Conservation (phyloP, 257 asterid species). For the Solanum pennellii region DNA sequence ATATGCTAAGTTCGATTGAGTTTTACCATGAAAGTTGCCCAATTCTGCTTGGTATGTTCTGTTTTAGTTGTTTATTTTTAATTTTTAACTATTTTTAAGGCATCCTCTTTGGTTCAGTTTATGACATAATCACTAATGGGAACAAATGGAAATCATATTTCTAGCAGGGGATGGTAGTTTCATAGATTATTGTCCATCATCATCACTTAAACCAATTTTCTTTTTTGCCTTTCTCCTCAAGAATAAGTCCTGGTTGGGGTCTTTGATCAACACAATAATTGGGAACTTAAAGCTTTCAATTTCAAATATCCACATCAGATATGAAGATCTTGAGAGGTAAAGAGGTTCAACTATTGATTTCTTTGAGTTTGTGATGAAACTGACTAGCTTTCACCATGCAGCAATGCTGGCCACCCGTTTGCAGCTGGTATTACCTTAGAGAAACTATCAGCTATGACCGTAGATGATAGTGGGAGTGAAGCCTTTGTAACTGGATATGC, state of each 20-base stretch:
- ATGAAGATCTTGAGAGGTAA: conserved; percentile 96
- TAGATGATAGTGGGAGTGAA: conserved; percentile 84
- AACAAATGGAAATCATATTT: neutral
- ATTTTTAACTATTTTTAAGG: neutral
- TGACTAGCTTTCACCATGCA: conserved; percentile 19
- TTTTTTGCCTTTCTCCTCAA: conserved; percentile 20
- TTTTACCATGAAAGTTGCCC: neutral
- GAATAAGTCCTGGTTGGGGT: conserved; percentile 96
- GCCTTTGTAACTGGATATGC: conserved; percentile 86
- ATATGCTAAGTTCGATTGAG: neutral
- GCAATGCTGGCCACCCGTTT: conserved; percentile 92
- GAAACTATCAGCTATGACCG: conserved; percentile 84
- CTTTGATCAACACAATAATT: conserved; percentile 85
- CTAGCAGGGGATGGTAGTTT: neutral
- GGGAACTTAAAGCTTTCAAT: conserved; percentile 96
- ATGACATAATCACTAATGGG: neutral
- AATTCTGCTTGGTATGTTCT: neutral
- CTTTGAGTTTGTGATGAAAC: neutral
- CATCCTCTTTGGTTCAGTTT: neutral
- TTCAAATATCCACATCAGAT: conserved; percentile 92
- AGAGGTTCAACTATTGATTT: conserved; percentile 1
- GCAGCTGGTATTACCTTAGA: conserved; percentile 84
- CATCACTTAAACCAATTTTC: conserved; percentile 9
- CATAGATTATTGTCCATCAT: neutral
- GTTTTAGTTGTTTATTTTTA: neutral